Evolutionary conservation across 1,139 yeast species (phyloP).

Genomic region (Suhomyces bokatorum): DNA sequence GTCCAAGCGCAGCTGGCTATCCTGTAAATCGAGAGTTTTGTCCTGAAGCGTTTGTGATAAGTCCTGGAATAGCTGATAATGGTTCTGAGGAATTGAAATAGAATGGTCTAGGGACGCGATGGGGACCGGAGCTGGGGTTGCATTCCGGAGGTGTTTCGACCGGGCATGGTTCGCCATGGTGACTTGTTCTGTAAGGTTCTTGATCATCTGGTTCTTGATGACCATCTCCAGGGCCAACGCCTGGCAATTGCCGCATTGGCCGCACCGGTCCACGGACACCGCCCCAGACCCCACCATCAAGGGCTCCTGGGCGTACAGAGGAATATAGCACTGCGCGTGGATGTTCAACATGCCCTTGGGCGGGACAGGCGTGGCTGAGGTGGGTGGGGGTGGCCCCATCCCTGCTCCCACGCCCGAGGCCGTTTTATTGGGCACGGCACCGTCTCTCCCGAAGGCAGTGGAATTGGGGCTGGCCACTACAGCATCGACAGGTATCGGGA

Average conservation of each 20-base stretch:
- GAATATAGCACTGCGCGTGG: slow-evolving; percentile 35
- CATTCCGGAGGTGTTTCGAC: slow-evolving; percentile 13
- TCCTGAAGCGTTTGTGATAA: slow-evolving; percentile 51
- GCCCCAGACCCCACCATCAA: neutral
- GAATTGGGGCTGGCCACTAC: neutral
- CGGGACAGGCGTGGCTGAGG: neutral
- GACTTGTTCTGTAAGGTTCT: slow-evolving; percentile 36
- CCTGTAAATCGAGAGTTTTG: slow-evolving; percentile 56
- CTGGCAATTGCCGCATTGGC: slow-evolving; percentile 20
- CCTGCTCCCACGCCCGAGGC: neutral
- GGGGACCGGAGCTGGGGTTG: slow-evolving; percentile 1
- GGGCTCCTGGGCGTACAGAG: slow-evolving; percentile 16
- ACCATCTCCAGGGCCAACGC: slow-evolving; percentile 35
- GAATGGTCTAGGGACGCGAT: slow-evolving; percentile 9
- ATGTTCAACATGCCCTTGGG: slow-evolving; percentile 21
- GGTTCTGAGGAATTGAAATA: slow-evolving; percentile 40
- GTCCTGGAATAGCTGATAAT: slow-evolving; percentile 50
- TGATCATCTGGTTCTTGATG: slow-evolving; percentile 37
- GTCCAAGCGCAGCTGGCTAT: slow-evolving; percentile 63
- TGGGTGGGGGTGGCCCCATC: neutral
- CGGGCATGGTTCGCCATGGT: slow-evolving; percentile 19
- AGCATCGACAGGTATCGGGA: neutral
- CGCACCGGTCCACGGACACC: slow-evolving; percentile 1
- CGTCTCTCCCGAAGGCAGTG: neutral
- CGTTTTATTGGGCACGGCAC: neutral